Evolutionary conservation across 768 basidiomycete species (phyloP).

Genomic region (Boletus insuetus): DNA sequence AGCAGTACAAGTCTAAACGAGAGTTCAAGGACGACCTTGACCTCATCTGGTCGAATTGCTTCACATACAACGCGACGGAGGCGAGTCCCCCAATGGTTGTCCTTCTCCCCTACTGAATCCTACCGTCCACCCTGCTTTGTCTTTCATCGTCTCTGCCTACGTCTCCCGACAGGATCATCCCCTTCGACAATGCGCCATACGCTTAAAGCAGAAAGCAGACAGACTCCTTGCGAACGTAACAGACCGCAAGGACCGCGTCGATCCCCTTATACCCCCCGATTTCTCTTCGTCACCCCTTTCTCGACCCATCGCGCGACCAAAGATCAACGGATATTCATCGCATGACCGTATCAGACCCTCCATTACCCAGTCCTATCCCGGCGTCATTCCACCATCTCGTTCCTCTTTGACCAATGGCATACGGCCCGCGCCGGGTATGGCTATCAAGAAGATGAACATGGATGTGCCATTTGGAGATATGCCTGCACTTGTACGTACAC

Average conservation of each 20-base stretch:
- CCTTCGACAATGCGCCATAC: conserved; percentile 74
- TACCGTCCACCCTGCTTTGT: background rate
- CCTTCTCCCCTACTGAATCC: background rate
- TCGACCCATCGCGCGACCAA: conserved; percentile 39
- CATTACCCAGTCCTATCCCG: conserved; percentile 9
- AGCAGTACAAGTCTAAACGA: conserved; percentile 88
- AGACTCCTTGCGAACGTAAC: conserved; percentile 84
- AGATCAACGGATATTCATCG: conserved; percentile 39
- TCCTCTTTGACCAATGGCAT: conserved; percentile 17
- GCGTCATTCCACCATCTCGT: conserved; percentile 3
- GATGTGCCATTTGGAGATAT: conserved; percentile 62
- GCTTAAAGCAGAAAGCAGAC: conserved; percentile 82
- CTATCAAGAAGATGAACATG: conserved; percentile 21
- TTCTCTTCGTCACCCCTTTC: conserved; percentile 30
- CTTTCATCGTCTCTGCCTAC: background rate
- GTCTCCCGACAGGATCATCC: conserved; percentile 68
- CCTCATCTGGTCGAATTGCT: conserved; percentile 96
- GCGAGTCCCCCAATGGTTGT: conserved; percentile 45
- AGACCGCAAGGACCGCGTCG: conserved; percentile 79
- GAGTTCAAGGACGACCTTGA: conserved; percentile 94
- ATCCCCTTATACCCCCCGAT: conserved; percentile 60
- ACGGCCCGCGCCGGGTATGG: conserved; percentile 8
- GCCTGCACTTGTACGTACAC: conserved; percentile 66
- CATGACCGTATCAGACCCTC: conserved; percentile 29
- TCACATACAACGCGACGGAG: conserved; percentile 87